phyloP scores from a whole-genome alignment of 257 asterid species.

The Rhazya stricta region DNA sequence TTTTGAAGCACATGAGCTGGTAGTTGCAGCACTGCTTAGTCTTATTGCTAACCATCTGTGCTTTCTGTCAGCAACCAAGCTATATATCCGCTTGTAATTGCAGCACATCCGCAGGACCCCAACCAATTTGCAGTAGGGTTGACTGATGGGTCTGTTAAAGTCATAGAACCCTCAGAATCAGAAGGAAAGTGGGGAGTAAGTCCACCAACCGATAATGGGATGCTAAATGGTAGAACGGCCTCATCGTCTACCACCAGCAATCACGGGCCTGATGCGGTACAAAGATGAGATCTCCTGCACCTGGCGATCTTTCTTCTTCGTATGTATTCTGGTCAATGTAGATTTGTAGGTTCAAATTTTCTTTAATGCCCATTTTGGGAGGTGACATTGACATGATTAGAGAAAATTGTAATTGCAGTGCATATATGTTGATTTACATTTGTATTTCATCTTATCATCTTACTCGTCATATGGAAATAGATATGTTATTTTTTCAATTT shows the following conservation, averaged over 20 bases:
- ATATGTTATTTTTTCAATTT: not conserved
- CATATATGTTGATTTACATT: slow-evolving; percentile 21
- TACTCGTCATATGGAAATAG: not conserved
- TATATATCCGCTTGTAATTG: slow-evolving; percentile 62
- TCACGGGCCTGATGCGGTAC: slow-evolving; percentile 72
- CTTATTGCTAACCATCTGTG: slow-evolving; percentile 10
- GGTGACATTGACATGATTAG: slow-evolving; percentile 37
- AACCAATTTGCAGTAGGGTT: slow-evolving; percentile 87
- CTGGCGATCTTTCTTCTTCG: slow-evolving; percentile 12
- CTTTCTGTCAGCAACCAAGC: slow-evolving; percentile 53
- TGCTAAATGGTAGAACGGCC: slow-evolving; percentile 56
- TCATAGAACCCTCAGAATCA: slow-evolving; percentile 82
- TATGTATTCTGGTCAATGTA: slow-evolving; percentile 49
- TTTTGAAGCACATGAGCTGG: no score
- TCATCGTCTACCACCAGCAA: slow-evolving; percentile 59
- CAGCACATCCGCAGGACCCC: slow-evolving; percentile 84
- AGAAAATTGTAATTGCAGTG: slow-evolving; percentile 16
- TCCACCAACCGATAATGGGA: slow-evolving; percentile 68
- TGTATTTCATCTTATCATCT: slow-evolving; percentile 7
- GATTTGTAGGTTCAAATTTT: slow-evolving; percentile 44
- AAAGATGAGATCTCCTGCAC: slow-evolving; percentile 43
- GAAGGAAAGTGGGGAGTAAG: slow-evolving; percentile 78
- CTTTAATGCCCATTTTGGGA: slow-evolving; percentile 28
- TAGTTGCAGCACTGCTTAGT: not conserved
- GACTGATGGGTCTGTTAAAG: slow-evolving; percentile 88